Base-by-base conservation (phyloP, 129 eudicot genomes). In the Ambrosia trifida region DNA sequence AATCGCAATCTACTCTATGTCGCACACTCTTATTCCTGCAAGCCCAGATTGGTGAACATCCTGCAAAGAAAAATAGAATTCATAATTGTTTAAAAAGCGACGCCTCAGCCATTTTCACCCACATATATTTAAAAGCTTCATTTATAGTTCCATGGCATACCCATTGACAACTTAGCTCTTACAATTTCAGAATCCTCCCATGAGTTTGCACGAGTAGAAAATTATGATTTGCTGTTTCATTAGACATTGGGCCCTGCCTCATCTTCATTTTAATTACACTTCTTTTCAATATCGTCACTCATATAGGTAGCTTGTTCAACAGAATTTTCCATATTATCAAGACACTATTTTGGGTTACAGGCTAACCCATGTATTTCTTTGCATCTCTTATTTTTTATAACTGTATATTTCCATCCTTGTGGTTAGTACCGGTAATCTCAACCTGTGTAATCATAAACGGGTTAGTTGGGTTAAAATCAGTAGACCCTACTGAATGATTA, bases 381-480 rank as follows among this genome's bases (percentile, higher is more conserved):
- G 20, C 33, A 4, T 57, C 36, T 57, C 16, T 33, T 11, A 57
- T 57, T 7, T 24, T 57, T 4, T 56, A 56, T 56, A 36, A 57
- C 38, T 24, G 11, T 57, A 11, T 57, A 56, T 57, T 57, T 2
- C 36, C 36, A 28, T 28, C 36, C 17, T 11, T 24, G 63, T 57
- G 63, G 35, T 57, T 20, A 57, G 7, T 24, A 10, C 9, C 5
- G 2, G 35, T 20, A 56, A 56, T 10, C 62, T 56, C 35, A 56
- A 11, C 33, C 8, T 7, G 4, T 3, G 9, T 36, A 24, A 10
- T 56, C 5, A 24, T 11, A 10, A 56, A 20, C 13, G 1, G 35
- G 62, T 11, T 56, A 56, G 63, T 28, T 57, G 63, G 32, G 59
- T 52, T 18, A 17, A 52, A 52, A 52, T 52, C 59, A 18, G 59